These are phyloP conservation scores for Coemansia aciculifera DNA, from an alignment of 192 early-diverging fungal species.

Conservation along the genomic window DNA sequence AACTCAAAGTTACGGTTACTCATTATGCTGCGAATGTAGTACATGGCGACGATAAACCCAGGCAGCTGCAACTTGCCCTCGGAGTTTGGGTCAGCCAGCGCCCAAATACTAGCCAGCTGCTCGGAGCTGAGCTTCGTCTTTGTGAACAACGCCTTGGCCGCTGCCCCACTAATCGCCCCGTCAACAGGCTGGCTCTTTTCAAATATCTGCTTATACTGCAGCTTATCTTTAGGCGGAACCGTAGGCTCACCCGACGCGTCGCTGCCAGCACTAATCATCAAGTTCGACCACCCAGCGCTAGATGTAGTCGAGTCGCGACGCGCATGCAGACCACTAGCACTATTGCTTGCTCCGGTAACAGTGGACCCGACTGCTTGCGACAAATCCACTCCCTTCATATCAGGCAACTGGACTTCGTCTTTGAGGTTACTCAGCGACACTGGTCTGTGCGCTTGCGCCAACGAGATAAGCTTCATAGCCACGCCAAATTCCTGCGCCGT, in stretches of 20 bases:
- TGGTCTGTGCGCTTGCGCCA: constrained; percentile 73
- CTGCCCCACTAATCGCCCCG: constrained; percentile 63
- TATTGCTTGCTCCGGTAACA: not conserved
- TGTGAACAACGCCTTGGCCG: constrained; percentile 72
- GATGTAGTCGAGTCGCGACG: constrained; percentile 46
- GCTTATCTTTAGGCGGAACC: constrained; percentile 55
- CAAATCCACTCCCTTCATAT: constrained; percentile 58
- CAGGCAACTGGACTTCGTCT: constrained; percentile 58
- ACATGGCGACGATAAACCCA: constrained; percentile 92
- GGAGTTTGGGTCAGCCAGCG: constrained; percentile 72
- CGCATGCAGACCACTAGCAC: constrained; percentile 8
- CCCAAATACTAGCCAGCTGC: constrained; percentile 79
- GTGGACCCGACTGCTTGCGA: not conserved
- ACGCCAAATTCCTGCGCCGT: constrained; percentile 71
- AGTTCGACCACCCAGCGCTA: constrained; percentile 40
- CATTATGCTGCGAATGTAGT: constrained; percentile 79
- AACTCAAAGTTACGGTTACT: constrained; percentile 66
- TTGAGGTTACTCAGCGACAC: constrained; percentile 54
- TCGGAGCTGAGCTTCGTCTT: constrained; percentile 81
- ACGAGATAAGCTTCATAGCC: constrained; percentile 86
- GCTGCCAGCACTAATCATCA: constrained; percentile 7
- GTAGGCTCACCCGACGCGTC: constrained; percentile 17
- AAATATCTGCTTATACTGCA: constrained; percentile 66
- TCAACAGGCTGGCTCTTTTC: constrained; percentile 58
- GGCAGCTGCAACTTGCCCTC: constrained; percentile 71